Evolutionary conservation across 2,329 filamentous ascomycete species (phyloP), one percentile per base, ranked within the genome.

Genomic region (Decorospora gaudefroyi): DNA sequence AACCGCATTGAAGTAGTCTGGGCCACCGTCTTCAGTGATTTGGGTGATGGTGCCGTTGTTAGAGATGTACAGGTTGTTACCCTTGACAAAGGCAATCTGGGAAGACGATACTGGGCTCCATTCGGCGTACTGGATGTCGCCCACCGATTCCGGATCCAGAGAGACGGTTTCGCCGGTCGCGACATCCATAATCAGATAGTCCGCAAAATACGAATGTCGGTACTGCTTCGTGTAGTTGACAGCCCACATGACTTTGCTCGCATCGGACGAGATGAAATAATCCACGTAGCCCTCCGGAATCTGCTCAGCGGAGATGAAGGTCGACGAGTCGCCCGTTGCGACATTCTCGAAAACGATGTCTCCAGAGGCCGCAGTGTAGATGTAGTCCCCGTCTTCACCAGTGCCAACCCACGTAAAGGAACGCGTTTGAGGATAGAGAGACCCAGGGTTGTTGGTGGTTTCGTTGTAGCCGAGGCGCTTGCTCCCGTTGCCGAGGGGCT

Each of bases 181-280:
- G 8, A 85, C 77, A 51, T 87, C 79, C 32, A 84, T 76, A 13
- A 88, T 71, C 30, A 81, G 77, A 65, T 87, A 88, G 62, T 87
- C 78, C 22, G 84, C 79, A 61, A 83, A 84, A 67, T 83, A 87
- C 4, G 84, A 85, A 68, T 86, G 72, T 1, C 85, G 80, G 59
- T 87, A 87, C 62, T 85, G 79, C 67, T 86, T 85, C 10, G 81
- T 87, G 63, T 81, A 78, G 58, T 87, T 87, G 40, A 81, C 76
- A 1, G 83, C 76, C 70, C 84, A 82, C 12, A 87, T 69, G 0
- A 87, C 76, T 39, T 78, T 77, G 15, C 75, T 76, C 5, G 79
- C 73, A 57, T 85, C 82, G 2, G 80, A 70, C 27, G 80, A 82
- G 52, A 87, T 83, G 71, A 76, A 83, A 64, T 82, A 86, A 29